These are phyloP conservation scores for Fusarium agapanthi DNA, from an alignment of 2,329 filamentous ascomycete species.

Conservation along the genomic window DNA sequence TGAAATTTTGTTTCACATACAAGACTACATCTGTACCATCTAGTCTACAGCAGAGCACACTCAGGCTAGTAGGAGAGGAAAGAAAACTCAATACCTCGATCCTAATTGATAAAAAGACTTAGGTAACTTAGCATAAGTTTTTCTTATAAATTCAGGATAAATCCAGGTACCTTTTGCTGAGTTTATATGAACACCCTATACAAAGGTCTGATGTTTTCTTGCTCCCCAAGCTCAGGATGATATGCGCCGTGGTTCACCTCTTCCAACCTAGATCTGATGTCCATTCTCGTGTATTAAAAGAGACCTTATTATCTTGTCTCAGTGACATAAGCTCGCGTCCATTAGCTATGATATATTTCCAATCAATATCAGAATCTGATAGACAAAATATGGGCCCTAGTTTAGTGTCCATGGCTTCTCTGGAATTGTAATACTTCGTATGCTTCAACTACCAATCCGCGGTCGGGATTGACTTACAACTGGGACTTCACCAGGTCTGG, in stretches of 20 bases:
- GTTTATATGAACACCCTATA: not conserved
- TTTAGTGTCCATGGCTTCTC: not conserved
- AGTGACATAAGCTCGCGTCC: not conserved
- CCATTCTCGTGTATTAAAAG: not conserved
- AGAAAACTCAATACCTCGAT: not conserved
- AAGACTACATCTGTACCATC: not conserved
- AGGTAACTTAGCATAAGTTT: not conserved
- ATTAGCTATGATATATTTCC: not conserved
- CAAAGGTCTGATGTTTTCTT: not conserved
- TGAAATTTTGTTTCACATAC: not conserved
- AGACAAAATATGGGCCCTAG: not conserved
- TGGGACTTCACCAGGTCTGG: not conserved
- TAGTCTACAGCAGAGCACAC: not conserved
- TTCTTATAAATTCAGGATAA: not conserved
- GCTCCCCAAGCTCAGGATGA: not conserved
- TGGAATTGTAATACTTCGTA: not conserved
- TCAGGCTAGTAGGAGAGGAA: not conserved
- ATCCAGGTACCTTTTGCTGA: not conserved
- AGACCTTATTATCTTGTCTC: not conserved
- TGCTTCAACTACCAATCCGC: not conserved
- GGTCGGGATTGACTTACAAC: not conserved
- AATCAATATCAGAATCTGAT: not conserved
- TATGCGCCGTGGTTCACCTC: not conserved
- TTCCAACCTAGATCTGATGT: not conserved
- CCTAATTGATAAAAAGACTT: too few relatives aligned